A percentile compares a stretch with the other conserved stretches of the same genome.
Evolutionary conservation across 331 rosid genomes (phyloP).

Genomic region (Quercus phellos): DNA sequence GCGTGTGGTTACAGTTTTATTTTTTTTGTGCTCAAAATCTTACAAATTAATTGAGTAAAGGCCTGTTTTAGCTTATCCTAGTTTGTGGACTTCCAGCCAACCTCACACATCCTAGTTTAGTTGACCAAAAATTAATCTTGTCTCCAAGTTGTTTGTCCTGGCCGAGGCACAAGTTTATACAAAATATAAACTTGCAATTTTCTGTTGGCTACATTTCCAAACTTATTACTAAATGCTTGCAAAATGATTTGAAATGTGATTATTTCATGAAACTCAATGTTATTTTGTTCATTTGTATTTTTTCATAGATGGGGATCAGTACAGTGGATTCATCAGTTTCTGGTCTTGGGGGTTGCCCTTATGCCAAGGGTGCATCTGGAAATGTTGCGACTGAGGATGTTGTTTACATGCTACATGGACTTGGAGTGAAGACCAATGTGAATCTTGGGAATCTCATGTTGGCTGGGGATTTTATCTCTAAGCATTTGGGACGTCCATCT

Average conservation of each 20-base stretch:
- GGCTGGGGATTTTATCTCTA: slow-evolving; percentile 79
- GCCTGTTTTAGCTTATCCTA: no score
- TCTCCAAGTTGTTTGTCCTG: no score
- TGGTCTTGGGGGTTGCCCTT: slow-evolving; percentile 96
- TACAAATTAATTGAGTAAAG: no score
- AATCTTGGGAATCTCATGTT: slow-evolving; percentile 61
- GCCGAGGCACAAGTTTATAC: no score
- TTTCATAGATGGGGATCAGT: slow-evolving; percentile 55
- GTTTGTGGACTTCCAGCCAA: no score
- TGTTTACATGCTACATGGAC: slow-evolving; percentile 76
- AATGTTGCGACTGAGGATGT: slow-evolving; percentile 91
- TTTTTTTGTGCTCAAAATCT: no score
- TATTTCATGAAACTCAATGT: neutral
- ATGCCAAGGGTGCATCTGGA: slow-evolving; percentile 85
- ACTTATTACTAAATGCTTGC: neutral
- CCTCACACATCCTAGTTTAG: no score
- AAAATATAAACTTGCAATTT: no score
- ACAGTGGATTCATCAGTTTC: slow-evolving; percentile 82
- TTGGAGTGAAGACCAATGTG: slow-evolving; percentile 65
- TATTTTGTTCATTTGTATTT: neutral
- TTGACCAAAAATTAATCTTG: no score
- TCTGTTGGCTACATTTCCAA: neutral
- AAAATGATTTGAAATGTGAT: no score
- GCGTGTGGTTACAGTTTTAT: no score
- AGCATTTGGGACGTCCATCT: slow-evolving; percentile 65